These are phyloP conservation scores for Boletus calvinii DNA, from an alignment of 1,284 basidiomycete genomes.

Conservation along the genomic window DNA sequence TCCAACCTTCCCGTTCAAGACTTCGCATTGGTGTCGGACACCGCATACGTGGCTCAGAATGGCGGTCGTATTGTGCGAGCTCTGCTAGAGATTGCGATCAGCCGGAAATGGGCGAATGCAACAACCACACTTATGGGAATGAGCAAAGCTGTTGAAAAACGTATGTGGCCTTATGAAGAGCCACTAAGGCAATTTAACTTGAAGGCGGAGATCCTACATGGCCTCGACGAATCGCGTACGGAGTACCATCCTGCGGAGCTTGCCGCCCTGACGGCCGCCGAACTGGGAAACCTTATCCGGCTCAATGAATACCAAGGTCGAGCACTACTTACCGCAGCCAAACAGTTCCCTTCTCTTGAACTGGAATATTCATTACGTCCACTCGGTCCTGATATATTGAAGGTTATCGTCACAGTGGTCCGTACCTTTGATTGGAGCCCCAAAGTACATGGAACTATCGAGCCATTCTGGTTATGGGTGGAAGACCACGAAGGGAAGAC, in stretches of 20 bases:
- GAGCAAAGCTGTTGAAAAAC: slow-evolving; percentile 91
- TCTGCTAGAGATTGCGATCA: slow-evolving; percentile 91
- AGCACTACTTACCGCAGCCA: slow-evolving; percentile 79
- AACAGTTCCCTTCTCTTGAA: slow-evolving; percentile 81
- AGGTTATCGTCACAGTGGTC: slow-evolving; percentile 65
- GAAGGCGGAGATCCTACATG: slow-evolving; percentile 79
- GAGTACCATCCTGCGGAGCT: slow-evolving; percentile 82
- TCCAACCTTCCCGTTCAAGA: slow-evolving; percentile 84
- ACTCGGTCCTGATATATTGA: slow-evolving; percentile 82
- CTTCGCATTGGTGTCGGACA: slow-evolving; percentile 96
- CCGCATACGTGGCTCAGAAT: slow-evolving; percentile 92
- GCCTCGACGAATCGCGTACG: slow-evolving; percentile 80
- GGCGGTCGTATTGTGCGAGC: slow-evolving; percentile 93
- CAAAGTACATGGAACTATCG: slow-evolving; percentile 72
- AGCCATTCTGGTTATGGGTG: slow-evolving; percentile 97
- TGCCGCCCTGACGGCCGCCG: slow-evolving; percentile 66
- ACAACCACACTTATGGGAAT: slow-evolving; percentile 84
- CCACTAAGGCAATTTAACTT: slow-evolving; percentile 83
- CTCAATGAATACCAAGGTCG: slow-evolving; percentile 85
- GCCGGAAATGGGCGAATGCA: slow-evolving; percentile 86
- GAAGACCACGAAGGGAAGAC: slow-evolving; percentile 80
- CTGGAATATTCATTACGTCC: slow-evolving; percentile 76
- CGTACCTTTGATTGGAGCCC: slow-evolving; percentile 85
- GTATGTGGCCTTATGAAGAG: slow-evolving; percentile 96
- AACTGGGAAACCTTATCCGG: slow-evolving; percentile 84